Evolutionary conservation across 495 filamentous ascomycete species (phyloP), one percentile per base, ranked within the genome.

Genomic region (Penicillium crystallinum): DNA sequence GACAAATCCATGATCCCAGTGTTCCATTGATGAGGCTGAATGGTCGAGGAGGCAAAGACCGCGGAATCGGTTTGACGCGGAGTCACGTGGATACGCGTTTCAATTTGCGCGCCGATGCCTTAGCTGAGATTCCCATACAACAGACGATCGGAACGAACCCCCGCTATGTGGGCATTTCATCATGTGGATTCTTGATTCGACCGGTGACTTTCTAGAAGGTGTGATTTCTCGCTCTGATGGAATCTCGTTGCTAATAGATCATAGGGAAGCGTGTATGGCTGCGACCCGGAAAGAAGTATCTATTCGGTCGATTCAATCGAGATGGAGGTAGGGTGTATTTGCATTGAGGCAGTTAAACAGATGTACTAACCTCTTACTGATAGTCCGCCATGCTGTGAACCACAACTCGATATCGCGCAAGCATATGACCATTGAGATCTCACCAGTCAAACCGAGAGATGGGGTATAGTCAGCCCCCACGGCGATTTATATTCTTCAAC

Each of bases 351-450:
- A 23, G 40, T 41, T 18, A 39, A 22, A 41, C 23, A 44, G 39
- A 46, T 37, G 0, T 5, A 29, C 73, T 41, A n/a, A 49, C 29
- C 15, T 7, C 12, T 19, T 18, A 7, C 17, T 18, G 15, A 10
- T 56, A 84, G 83, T 69, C 59, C 70, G 79, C 60, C 62, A 84
- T 83, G 65, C 66, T 46, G 78, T 89, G 69, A 45, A 77, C 6
- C 74, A 90, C 50, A 85, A 87, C 54, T 83, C 83, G 6, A 84
- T 98, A 43, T 98, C 93, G n/a, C 80, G 92, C 27, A 86, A 92
- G 55, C 93, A 98, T 66, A 73, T 97, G 58, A 83, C 84, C 25
- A 83, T 98, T 47, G 75, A 83, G 23, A 82, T 97, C 2, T 81
- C 76, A 11, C 54, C 68, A 0, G 86, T 93, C 6, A 68, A 74